Evolutionary conservation across 2,329 filamentous ascomycete species (phyloP), one percentile per base, ranked within the genome.

Genomic region (Curvularia hawaiiensis): DNA sequence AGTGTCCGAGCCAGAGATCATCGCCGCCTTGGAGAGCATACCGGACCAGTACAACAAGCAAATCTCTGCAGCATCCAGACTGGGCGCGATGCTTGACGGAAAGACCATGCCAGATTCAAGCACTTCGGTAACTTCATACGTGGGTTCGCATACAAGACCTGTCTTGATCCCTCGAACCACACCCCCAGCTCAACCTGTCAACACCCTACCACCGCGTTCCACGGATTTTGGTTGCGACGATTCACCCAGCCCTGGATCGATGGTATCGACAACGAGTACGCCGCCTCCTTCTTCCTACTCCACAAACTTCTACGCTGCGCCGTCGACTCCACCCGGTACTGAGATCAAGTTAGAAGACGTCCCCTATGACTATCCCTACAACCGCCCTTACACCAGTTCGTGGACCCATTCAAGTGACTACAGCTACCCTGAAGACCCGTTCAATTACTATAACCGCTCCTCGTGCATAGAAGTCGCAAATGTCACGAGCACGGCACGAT

Each of bases 1-100:
- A 3, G 77, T 90, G 22, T 73, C 77, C 41, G 84, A 88, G 58
- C 77, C 80, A 8, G 82, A 84, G 43, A 82, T 90, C 56, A 52
- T 65, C 16, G 60, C 66, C 16, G 70, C 69, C 20, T 64, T 75
- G 31, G 68, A 67, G 9, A 61, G 63, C 9, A 46, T 64, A 16
- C 55, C 59, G 20, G 69, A 73, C 20, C 59, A 55, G 48, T 63
- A 64, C 16, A 65, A 68, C 41, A 70, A 74, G n/a, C 66, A 73
- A 8, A 51, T 63, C 10, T 72, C 73, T 40, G 67, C 68, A 12
- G 64, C 66, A 26, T 57, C 71, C n/a, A 59, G 55, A 1, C 62
- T 77, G 4, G 66, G 58, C 40, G 61, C 64, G 4, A 71, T 74
- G 66, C 72, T 77, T 43, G 72, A 72, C 26, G 63, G 69, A 28